These are phyloP conservation scores for Thielaviopsis ethacetica DNA, from an alignment of 2,329 filamentous ascomycete genomes.

Conservation along the genomic window DNA sequence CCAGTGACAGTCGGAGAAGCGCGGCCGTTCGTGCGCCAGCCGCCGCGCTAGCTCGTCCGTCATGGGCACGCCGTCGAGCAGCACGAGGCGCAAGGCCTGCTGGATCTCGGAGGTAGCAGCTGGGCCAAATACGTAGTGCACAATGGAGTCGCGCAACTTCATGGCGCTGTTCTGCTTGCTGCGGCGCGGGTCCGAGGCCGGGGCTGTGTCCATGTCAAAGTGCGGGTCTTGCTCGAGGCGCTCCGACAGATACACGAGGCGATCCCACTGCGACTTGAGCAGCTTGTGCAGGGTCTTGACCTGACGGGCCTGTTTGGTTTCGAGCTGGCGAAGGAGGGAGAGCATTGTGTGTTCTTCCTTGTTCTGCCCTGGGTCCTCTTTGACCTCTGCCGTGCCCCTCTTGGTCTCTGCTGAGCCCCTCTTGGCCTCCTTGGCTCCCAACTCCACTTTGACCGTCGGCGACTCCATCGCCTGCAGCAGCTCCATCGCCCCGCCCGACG, in stretches of 20 bases:
- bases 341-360: neutral
- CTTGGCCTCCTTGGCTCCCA: neutral
- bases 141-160: conserved; percentile 2
- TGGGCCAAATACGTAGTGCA: neutral
- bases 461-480: conserved; percentile 7
- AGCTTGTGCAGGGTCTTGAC: conserved; percentile 4
- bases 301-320: neutral
- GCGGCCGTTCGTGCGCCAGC: neutral
- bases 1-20: conserved; percentile 2
- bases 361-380: too few relatives aligned
- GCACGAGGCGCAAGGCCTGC: neutral
- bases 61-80: neutral
- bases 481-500: conserved; percentile 2
- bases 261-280: conserved; percentile 14
- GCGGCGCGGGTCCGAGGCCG: neutral
- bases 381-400: too few relatives aligned
- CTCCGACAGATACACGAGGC: conserved; percentile 13
- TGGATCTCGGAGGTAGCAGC: neutral
- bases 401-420: neutral
- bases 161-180: conserved; percentile 9
- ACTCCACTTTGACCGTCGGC: neutral
- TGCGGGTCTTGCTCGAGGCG: conserved; percentile 2
- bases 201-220: neutral
- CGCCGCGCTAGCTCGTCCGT: neutral
- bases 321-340: neutral